Base-by-base conservation (phyloP, 2,329 filamentous ascomycete genomes). In the Pseudogymnoascus sp. region DNA sequence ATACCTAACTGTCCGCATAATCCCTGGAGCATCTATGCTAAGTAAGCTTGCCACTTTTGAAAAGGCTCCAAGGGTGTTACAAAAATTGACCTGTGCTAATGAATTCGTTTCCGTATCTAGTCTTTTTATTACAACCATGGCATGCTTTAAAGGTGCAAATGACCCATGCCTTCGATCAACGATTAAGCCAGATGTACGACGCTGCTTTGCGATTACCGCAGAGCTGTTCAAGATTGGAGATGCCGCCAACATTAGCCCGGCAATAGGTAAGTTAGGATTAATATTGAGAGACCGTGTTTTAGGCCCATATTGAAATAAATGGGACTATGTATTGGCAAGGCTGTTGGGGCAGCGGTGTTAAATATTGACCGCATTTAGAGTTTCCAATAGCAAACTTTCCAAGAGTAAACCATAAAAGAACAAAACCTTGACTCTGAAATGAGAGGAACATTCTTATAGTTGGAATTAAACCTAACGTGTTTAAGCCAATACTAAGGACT, bases 211-310 rank as follows among this genome's bases (percentile, higher is more conserved):
- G 11, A 60, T 60, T 60, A 35, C 14, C 14, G 35, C 58, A 25
- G 58, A 60, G 23, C 58, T 60, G 25, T 60, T 60, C 9, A 28
- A 42, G 36, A 23, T 28, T 19, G 58, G 58, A 7, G 58, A 60
- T 22, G 58, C 58, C 7, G 58, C 22, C 16, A 39, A 35, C 3
- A 45, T 60, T 39, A 60, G 58, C 22, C 33, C 33, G 36, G 58
- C 58, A 22, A 60, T 60, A 42, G 58, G 8, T 14, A 60, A 41
- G 58, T 28, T 60, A 19, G 58, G 58, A n/a, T 23, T 60, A n/a
- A 38, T 60, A 41, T 19, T 60, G 16, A 60, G 58, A 39, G 58
- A 38, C n/a, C 58, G 58, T 28, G 30, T 60, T 42, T 35, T 41
- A n/a, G 58, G 35, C 23, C 4, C 25, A 60, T 25, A 16, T 61